Conservation (phyloP, 768 basidiomycete genomes). For the Jaapia argillacea region DNA sequence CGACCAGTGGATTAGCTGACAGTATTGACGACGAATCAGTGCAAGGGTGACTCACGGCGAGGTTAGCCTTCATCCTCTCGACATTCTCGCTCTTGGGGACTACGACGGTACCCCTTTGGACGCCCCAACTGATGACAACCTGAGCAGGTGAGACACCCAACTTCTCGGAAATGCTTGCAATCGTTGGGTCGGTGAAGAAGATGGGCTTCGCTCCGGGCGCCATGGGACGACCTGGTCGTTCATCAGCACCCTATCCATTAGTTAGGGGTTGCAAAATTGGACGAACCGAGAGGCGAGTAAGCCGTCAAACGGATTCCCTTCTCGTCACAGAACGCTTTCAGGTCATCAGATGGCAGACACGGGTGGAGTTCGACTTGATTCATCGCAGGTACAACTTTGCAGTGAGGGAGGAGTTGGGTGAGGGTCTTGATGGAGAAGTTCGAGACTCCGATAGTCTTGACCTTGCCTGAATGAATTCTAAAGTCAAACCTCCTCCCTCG, state of each 20-base stretch:
- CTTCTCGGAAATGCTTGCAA: slow-evolving; percentile 20
- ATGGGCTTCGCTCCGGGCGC: neutral
- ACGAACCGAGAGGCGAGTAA: slow-evolving; percentile 41
- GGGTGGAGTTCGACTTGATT: slow-evolving; percentile 71
- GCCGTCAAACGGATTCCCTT: slow-evolving; percentile 57
- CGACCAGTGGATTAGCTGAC: slow-evolving; percentile 10
- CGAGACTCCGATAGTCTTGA: slow-evolving; percentile 27
- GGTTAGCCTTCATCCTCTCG: slow-evolving; percentile 16
- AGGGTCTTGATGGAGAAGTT: slow-evolving; percentile 29
- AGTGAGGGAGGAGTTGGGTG: slow-evolving; percentile 30
- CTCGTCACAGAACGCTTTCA: slow-evolving; percentile 42
- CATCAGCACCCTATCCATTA: neutral
- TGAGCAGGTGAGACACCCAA: slow-evolving; percentile 18
- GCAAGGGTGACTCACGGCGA: slow-evolving; percentile 6
- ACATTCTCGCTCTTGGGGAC: slow-evolving; percentile 20
- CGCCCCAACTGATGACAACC: slow-evolving; percentile 21
- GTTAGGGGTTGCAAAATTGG: neutral
- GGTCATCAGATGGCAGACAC: slow-evolving; percentile 50
- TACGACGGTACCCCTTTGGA: slow-evolving; percentile 18
- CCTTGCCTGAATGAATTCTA: slow-evolving; percentile 16
- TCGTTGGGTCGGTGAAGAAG: slow-evolving; percentile 13
- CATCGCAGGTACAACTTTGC: slow-evolving; percentile 48
- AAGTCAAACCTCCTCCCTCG: neutral
- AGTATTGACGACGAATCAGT: neutral
- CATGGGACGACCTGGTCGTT: neutral